A percentile compares a stretch with the other conserved stretches of the same genome.
Conservation (phyloP, 129 eudicot genomes). For the Helichrysum umbraculigerum region DNA sequence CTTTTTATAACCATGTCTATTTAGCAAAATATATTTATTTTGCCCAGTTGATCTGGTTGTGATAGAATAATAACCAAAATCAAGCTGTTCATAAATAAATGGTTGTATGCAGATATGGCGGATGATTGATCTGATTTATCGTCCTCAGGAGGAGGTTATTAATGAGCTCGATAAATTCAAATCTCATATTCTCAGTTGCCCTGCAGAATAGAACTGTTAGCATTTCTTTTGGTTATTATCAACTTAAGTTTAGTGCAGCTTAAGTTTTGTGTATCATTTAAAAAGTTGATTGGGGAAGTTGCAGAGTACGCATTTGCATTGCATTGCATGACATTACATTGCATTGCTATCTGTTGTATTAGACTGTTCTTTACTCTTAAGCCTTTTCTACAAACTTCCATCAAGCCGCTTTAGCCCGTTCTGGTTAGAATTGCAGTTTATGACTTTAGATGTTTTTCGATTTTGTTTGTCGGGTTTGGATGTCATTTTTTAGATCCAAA, state of each 20-base stretch:
- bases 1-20: background rate
- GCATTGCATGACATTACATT: background rate
- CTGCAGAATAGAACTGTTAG: background rate
- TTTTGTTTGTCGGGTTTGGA: background rate
- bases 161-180: slow-evolving; percentile 72
- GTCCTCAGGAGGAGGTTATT: slow-evolving; percentile 77
- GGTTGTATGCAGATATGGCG: slow-evolving; percentile 76
- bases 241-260: background rate
- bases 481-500: background rate
- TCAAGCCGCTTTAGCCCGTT: background rate
- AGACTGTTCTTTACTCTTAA: background rate
- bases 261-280: background rate
- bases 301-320: background rate
- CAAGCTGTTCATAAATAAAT: background rate
- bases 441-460: background rate
- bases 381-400: background rate
- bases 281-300: background rate
- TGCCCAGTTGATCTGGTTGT: background rate
- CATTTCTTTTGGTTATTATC: background rate
- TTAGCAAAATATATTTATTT: background rate
- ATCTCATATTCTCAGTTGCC: slow-evolving; percentile 63
- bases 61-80: background rate
- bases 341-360: background rate
- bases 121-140: slow-evolving; percentile 81
- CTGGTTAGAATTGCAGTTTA: background rate